Base-by-base conservation (phyloP, 2,329 filamentous ascomycete genomes). In the Helotiales sp. region DNA sequence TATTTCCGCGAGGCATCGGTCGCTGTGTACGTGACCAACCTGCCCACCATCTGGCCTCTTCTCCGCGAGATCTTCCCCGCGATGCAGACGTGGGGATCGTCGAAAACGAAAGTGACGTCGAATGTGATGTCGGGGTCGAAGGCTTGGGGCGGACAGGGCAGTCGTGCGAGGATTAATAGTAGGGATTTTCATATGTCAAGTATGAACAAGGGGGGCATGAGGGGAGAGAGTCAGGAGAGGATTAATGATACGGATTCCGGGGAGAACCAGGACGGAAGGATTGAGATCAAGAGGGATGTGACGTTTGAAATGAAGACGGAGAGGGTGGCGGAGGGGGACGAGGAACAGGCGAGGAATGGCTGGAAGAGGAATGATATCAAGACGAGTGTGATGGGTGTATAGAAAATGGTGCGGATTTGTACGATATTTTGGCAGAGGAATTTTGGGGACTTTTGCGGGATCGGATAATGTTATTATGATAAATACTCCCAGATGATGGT, bases 1-100 rank as follows among this genome's bases (percentile, higher is more conserved):
- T 85, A 85, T 71, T 78, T 80, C 28, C 79, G 83, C 59, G 84
- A 86, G 76, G 81, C 82, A 15, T 80, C 78, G n/a, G 82, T 84
- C 4, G 83, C 82, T 4, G 79, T 85, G 3, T 83, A 82, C 68
- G 82, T 86, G 20, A 79, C 82, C 64, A 86, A 85, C 69, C 73
- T 85, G 1, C 84, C 83, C 1, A 77, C 81, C 34, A 79, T 85
- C 34, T 86, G 83, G 83, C 81, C 82, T 1, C 76, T 86, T 13
- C 72, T 85, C 50, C 78, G 81, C 63, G 79, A 82, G 66, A 76
- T 77, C 65, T 77, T 81, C 68, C 70, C 70, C 10, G 28, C 52
- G 24, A 43, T 66, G 45, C 55, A 59, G 55, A 45, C 55, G 6
- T 59, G 55, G 55, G 55, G 55, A 28, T 59, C 55, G 17, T 59